Base-by-base conservation (phyloP, 257 asterid genomes). In the Lavandula angustifolia region DNA sequence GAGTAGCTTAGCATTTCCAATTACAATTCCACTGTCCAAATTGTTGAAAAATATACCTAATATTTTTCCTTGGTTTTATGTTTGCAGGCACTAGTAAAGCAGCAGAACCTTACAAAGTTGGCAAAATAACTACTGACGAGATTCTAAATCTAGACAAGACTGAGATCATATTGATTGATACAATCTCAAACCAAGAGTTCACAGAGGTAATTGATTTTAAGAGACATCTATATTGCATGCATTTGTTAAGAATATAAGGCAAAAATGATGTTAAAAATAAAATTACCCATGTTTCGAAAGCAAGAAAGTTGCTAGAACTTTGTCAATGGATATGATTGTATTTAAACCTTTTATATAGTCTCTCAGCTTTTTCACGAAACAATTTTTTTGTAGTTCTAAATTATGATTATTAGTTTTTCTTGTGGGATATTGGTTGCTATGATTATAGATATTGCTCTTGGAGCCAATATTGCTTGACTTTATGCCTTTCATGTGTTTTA, bases 111-210 rank as follows among this genome's bases (percentile, higher is more conserved):
- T 94, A 94, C 86, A 90, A 88, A 85, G 75, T 90, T 79, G 96
- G 97, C 73, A 94, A 86, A 78, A 90, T 72, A 79, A 82, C 88
- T 58, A 84, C 95, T 33, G 89, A 86, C 75, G 99, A 94, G 71
- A 90, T 94, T 59, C 76, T 87, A 67, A 94, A 94, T 82, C 82
- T 94, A 53, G 95, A 87, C 81, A 94, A 94, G 90, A 94, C 92
- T 60, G 99, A 94, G 81, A 76, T 72, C 50, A 78, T 88, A 75
- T 69, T 95, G 46, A 90, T 94, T 76, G 98, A 90, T 77, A 82
- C 94, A 32, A 82, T 94, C 75, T 94, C 99, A 65, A 94, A 94
- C 78, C 99, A 94, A 75, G 99, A 94, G 74, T 94, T 94, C 72
- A 82, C 96, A 7, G 99, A 92, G 97, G 99, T 92, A 81, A 78